Conservation (phyloP, 2,329 filamentous ascomycete species). For the Penicillium sp. region DNA sequence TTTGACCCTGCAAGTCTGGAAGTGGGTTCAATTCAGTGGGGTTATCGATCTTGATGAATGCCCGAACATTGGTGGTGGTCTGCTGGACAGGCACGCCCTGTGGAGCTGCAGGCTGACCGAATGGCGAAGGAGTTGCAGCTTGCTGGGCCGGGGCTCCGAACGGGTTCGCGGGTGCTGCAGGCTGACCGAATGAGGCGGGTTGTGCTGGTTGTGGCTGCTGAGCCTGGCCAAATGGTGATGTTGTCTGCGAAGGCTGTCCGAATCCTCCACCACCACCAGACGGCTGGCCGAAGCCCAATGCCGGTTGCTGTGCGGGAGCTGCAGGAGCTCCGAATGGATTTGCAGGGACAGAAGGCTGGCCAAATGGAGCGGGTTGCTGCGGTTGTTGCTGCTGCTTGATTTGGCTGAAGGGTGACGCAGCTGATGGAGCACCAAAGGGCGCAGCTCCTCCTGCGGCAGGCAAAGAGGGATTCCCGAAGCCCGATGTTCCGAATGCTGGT, state of each 20-base stretch:
- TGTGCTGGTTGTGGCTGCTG: slow-evolving; percentile 5
- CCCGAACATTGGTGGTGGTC: slow-evolving; percentile 25
- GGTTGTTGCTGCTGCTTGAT: slow-evolving; percentile 1
- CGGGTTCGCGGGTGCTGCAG: slow-evolving; percentile 22
- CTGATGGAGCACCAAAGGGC: not conserved
- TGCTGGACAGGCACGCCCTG: slow-evolving; percentile 16
- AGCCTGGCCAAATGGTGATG: slow-evolving; percentile 12
- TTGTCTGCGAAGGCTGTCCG: slow-evolving; percentile 18
- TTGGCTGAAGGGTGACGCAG: slow-evolving; percentile 16
- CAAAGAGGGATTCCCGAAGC: slow-evolving; percentile 11
- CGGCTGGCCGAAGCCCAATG: slow-evolving; percentile 6
- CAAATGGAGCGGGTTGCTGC: slow-evolving; percentile 30
- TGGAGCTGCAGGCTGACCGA: slow-evolving; percentile 28
- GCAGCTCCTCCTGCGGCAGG: not conserved
- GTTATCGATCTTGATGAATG: slow-evolving; percentile 26
- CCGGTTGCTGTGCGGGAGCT: slow-evolving; percentile 18
- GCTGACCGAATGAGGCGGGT: slow-evolving; percentile 33
- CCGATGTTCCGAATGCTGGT: slow-evolving; percentile 24
- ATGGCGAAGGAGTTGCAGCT: slow-evolving; percentile 7
- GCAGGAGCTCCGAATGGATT: slow-evolving; percentile 9
- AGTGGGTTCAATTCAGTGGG: slow-evolving; percentile 32
- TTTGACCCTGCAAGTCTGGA: slow-evolving; percentile 37
- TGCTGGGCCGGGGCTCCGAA: slow-evolving; percentile 23
- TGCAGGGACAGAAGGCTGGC: slow-evolving; percentile 31
- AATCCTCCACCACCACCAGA: slow-evolving; percentile 26